Conservation (phyloP, 805 yeast genomes). For the Ogataea ramenticola region DNA sequence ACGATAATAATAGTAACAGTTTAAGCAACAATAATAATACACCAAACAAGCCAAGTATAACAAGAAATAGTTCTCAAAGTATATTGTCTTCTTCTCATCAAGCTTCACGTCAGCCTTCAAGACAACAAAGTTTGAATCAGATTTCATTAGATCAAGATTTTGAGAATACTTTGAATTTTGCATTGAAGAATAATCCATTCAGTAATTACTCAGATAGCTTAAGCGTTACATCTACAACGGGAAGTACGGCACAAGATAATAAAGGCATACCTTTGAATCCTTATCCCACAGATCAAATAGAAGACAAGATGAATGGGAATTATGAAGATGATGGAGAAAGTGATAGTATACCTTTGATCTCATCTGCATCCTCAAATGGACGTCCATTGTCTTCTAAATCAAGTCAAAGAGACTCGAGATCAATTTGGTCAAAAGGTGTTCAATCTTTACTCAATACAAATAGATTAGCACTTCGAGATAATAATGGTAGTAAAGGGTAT, state of each 20-base stretch:
- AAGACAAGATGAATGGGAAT: neutral
- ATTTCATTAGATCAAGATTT: slow-evolving; percentile 51
- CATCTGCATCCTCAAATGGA: slow-evolving; percentile 3
- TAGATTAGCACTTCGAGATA: slow-evolving; percentile 14
- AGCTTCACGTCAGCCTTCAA: slow-evolving; percentile 4
- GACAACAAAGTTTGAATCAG: slow-evolving; percentile 27
- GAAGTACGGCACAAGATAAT: slow-evolving; percentile 1
- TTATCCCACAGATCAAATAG: slow-evolving; percentile 17
- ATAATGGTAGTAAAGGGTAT: neutral
- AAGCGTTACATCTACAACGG: neutral
- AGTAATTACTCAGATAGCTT: neutral
- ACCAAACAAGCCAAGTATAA: too few species aligned
- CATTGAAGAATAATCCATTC: slow-evolving; percentile 45
- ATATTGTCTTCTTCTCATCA: too few species aligned
- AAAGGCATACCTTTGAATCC: slow-evolving; percentile 25
- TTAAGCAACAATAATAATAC: neutral
- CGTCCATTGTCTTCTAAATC: slow-evolving; percentile 3
- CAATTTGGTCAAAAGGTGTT: slow-evolving; percentile 25
- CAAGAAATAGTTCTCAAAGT: too few species aligned
- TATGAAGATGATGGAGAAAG: neutral
- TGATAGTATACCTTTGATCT: neutral
- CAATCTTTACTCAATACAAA: slow-evolving; percentile 19
- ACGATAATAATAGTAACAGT: neutral
- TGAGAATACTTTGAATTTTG: slow-evolving; percentile 60
- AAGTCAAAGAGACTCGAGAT: slow-evolving; percentile 12